Percentiles rank a stretch among this genome's conserved stretches.
These are phyloP conservation scores for Boeremia exigua DNA, from an alignment of 2,329 filamentous ascomycete genomes.

Conservation along the genomic window DNA sequence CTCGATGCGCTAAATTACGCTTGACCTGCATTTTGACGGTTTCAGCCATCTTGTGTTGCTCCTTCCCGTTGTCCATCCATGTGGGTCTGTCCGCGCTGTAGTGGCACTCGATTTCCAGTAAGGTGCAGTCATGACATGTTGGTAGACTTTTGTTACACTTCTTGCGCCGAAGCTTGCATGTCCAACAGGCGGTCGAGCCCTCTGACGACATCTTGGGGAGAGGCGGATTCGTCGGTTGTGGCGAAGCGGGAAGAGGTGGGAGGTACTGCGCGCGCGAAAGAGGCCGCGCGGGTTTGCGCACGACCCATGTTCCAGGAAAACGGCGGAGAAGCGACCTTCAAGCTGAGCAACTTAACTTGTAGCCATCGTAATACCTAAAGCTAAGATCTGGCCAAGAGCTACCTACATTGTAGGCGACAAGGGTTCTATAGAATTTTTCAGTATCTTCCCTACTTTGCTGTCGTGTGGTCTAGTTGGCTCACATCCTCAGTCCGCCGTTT, in stretches of 20 bases:
- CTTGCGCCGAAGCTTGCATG: constrained; percentile 66
- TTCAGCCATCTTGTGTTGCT: constrained; percentile 60
- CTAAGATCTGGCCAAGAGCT: no score
- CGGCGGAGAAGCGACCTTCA: no score
- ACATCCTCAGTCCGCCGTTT: no score
- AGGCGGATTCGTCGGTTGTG: not conserved
- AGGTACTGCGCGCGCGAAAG: not conserved
- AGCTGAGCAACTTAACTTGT: no score
- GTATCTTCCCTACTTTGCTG: no score
- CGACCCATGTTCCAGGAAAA: no score
- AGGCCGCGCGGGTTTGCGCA: not conserved
- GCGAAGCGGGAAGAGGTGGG: not conserved
- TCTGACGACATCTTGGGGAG: not conserved
- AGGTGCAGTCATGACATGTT: constrained; percentile 58
- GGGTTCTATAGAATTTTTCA: no score
- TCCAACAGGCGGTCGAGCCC: constrained; percentile 57
- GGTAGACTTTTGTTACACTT: constrained; percentile 65
- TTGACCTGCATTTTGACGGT: constrained; percentile 65
- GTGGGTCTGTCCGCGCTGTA: constrained; percentile 54
- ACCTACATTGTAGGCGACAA: no score
- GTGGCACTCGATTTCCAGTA: constrained; percentile 64
- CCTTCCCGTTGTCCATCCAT: constrained; percentile 39
- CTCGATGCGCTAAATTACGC: constrained; percentile 57
- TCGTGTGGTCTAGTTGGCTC: no score
- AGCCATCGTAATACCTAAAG: no score